A percentile compares a stretch with the other conserved stretches of the same genome.
These are phyloP conservation scores for Zostera marina DNA, from an alignment of 116 monocot species.

Conservation along the genomic window DNA sequence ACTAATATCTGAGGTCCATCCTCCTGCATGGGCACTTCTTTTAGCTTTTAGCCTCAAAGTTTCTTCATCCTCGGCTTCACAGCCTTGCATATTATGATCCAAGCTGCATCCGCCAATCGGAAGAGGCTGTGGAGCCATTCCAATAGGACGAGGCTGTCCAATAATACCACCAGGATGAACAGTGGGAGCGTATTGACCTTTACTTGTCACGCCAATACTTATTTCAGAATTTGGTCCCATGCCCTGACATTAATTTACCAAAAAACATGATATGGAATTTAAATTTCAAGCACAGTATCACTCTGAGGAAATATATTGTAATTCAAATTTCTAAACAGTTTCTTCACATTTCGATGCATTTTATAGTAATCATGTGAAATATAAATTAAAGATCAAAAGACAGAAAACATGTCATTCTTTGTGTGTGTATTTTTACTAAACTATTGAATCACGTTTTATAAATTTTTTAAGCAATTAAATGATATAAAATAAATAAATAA, in stretches of 20 bases:
- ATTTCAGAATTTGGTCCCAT: conserved; percentile 33
- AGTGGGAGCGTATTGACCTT: conserved; percentile 76
- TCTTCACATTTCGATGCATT: too few species aligned
- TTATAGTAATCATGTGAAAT: too few species aligned
- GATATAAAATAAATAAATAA: too few species aligned
- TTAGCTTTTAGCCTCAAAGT: conserved; percentile 29
- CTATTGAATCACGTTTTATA: too few species aligned
- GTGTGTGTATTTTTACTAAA: too few species aligned
- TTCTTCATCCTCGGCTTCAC: conserved; percentile 48
- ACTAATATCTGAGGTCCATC: conserved; percentile 64
- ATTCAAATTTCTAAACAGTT: too few species aligned
- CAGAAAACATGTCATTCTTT: too few species aligned
- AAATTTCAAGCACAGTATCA: too few species aligned
- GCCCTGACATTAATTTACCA: conserved; percentile 17
- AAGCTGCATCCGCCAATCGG: conserved; percentile 23
- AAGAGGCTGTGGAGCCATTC: conserved; percentile 42
- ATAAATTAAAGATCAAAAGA: too few species aligned
- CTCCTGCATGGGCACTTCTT: conserved; percentile 64
- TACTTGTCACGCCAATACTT: conserved; percentile 10
- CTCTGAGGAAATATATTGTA: too few species aligned
- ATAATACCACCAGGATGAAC: conserved; percentile 27
- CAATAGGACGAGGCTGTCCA: conserved; percentile 56
- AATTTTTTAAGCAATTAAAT: too few species aligned
- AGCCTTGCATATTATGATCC: conserved; percentile 26
- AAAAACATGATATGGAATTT: conserved; percentile 1